phyloP scores from a whole-genome alignment of 495 filamentous ascomycete genomes.

The Peziza echinospora region DNA sequence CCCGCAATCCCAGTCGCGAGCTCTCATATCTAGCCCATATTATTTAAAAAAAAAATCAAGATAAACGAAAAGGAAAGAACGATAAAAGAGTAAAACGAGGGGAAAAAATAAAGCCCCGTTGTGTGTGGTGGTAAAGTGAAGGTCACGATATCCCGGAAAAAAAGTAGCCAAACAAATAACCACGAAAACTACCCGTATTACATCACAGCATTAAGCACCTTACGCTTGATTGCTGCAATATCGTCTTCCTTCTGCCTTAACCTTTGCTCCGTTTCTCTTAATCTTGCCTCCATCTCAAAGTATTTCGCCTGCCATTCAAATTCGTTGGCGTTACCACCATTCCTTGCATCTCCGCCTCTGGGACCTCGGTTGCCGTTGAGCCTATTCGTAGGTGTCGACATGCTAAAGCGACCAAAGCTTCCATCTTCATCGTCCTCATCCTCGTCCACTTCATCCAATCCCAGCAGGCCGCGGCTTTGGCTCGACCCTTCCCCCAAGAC shows the following conservation, averaged over 20 bases:
- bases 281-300: slow-evolving; percentile 10
- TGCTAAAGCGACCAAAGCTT: background rate
- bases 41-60: no score
- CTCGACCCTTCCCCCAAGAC: slow-evolving; percentile 1
- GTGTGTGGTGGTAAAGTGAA: no score
- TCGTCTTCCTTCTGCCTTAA: slow-evolving; percentile 13
- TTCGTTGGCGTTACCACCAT: background rate
- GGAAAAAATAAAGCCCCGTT: no score
- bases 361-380: background rate
- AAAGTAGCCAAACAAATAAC: no score
- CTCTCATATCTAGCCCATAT: no score
- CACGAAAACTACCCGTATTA: no score
- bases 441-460: slow-evolving; percentile 6
- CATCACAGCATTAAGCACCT: slow-evolving; percentile 15
- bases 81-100: no score
- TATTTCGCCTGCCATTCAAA: background rate
- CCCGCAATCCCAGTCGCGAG: no score
- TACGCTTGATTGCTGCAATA: slow-evolving; percentile 11
- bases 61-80: no score
- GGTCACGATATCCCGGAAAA: no score
- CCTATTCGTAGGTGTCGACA: background rate
- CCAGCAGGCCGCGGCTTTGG: slow-evolving; percentile 9
- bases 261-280: slow-evolving; percentile 11
- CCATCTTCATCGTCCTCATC: slow-evolving; percentile 3
- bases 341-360: background rate